A percentile compares a stretch with the other conserved stretches of the same genome.
These are phyloP conservation scores for Penicillium egyptiacum DNA, from an alignment of 495 filamentous ascomycete species.

Conservation along the genomic window DNA sequence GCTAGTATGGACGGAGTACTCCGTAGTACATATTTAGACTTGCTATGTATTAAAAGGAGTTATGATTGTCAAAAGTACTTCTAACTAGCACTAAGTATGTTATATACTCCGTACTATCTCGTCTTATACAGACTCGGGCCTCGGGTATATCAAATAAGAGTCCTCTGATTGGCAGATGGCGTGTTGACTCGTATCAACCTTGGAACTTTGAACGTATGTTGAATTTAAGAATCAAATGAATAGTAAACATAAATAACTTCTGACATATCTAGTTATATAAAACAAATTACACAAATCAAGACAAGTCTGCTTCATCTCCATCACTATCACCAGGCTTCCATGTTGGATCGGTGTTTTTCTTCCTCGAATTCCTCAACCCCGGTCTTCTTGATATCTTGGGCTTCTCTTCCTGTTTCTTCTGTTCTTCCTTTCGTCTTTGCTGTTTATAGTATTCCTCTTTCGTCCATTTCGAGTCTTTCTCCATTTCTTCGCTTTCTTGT, in stretches of 20 bases:
- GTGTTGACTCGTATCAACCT: slow-evolving; percentile 15
- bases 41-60: not conserved
- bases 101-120: no score
- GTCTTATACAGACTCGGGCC: not conserved
- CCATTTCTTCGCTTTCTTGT: not conserved
- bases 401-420: not conserved
- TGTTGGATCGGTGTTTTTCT: slow-evolving; percentile 4
- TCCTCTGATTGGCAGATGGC: slow-evolving; percentile 16
- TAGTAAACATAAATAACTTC: no score
- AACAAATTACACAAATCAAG: not conserved
- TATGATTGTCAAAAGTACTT: not conserved
- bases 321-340: slow-evolving; percentile 4
- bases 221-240: no score
- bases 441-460: not conserved
- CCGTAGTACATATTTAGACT: not conserved
- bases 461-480: not conserved
- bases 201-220: slow-evolving; percentile 4
- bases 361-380: slow-evolving; percentile 2
- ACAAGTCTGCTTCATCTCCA: not conserved
- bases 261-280: no score
- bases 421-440: not conserved
- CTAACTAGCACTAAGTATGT: no score
- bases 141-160: slow-evolving; percentile 16
- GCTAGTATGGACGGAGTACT: no score
- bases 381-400: not conserved